Base-by-base conservation (phyloP, 2,329 filamentous ascomycete genomes). In the Colletotrichum simmondsii region DNA sequence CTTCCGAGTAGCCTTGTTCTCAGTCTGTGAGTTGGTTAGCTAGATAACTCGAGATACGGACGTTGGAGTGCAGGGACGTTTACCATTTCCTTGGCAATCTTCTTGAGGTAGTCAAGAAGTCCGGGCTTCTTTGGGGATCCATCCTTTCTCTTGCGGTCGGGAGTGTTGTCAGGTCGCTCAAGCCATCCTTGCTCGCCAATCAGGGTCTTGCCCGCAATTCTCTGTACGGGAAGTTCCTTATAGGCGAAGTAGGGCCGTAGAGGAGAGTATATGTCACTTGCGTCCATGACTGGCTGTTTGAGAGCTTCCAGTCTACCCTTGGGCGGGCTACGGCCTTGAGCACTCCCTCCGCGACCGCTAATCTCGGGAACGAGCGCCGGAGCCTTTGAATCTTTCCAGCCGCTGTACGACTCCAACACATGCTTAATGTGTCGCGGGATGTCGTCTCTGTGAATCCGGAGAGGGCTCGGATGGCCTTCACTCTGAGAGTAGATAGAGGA, bases 161-260 rank as follows among this genome's bases (percentile, higher is more conserved):
- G 77, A 6, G 77, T 80, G 32, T 72, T 56, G n/a, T 80, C 77
- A 1, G 82, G 86, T 19, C 83, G 83, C 77, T 90, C 88, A 2
- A 91, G 83, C 89, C 89, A 91, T 26, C 89, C 89, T 60, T 88
- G 85, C 3, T 87, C 80, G 3, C 89, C 89, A 70, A 91, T 86
- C 78, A 91, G 78, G 3, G 81, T 85, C 81, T 91, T 91, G 49
- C 82, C 82, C 0, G 84, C 83, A 61, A 80, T 85, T 74, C 83
- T 86, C 53, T 77, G 75, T 5, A 77, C 76, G 2, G 85, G 83
- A 14, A 81, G 81, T 12, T 79, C 82, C n/a, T 80, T 75, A 3
- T 80, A 83, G 35, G 82, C 80, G 65, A 87, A 84, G 62, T 85
- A 85, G 0, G 85, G 78, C 6, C 82, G 80, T 2, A 87, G 78